Evolutionary conservation across 805 yeast species (phyloP).

Genomic region (Wickerhamomyces bovis): DNA sequence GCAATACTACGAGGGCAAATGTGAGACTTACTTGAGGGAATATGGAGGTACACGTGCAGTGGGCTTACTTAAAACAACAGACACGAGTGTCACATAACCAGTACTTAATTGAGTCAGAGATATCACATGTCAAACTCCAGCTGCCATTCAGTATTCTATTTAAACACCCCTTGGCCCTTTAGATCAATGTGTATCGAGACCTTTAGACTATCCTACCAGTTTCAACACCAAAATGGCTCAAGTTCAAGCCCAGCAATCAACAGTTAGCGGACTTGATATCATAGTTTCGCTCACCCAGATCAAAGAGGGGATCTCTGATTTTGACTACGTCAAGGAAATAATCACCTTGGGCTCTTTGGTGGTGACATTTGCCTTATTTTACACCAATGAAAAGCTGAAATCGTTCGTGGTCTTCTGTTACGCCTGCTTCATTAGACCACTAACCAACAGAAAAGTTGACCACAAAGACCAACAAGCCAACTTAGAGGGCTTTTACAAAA

Average conservation of each 20-base stretch:
- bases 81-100: background rate
- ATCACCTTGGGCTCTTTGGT: conserved; percentile 6
- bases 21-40: too few relatives aligned
- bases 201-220: background rate
- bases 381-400: conserved; percentile 14
- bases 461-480: conserved; percentile 27
- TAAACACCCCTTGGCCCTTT: background rate
- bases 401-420: conserved; percentile 25
- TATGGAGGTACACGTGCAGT: background rate
- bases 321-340: conserved; percentile 4
- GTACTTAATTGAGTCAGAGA: background rate
- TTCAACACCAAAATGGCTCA: conserved; percentile 6
- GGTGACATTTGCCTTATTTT: conserved; percentile 6
- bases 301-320: conserved; percentile 3
- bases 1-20: background rate
- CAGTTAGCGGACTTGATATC: background rate
- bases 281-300: conserved; percentile 1
- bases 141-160: too few relatives aligned
- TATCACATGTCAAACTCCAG: background rate
- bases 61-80: background rate
- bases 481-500: conserved; percentile 60
- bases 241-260: background rate
- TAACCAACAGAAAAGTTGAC: conserved; percentile 21
- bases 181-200: background rate
- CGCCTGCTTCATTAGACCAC: conserved; percentile 31